Evolutionary conservation across 768 basidiomycete species (phyloP).

Genomic region (Lepiota brunneoincarnata): DNA sequence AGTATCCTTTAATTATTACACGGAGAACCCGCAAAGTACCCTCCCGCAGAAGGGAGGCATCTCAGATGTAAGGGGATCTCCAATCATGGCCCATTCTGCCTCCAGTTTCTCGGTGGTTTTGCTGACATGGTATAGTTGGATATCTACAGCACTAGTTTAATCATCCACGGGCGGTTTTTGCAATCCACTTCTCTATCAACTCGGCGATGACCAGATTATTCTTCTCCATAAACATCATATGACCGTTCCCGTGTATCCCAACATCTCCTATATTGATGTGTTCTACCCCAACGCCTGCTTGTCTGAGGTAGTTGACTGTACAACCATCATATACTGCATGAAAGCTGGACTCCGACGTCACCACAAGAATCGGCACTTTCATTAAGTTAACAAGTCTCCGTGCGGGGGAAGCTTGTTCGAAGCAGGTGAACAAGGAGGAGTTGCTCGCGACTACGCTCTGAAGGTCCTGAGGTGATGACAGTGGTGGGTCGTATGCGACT

Average conservation of each 20-base stretch:
- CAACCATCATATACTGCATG: conserved; percentile 48
- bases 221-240: conserved; percentile 57
- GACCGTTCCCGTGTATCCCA: conserved; percentile 51
- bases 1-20: no score
- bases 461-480: conserved; percentile 37
- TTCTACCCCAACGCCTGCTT: conserved; percentile 43
- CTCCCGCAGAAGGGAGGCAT: no score
- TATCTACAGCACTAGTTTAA: no score
- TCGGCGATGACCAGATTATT: conserved; percentile 43
- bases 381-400: conserved; percentile 39
- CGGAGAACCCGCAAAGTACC: no score
- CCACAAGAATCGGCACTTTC: conserved; percentile 41
- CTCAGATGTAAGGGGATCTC: no score
- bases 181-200: conserved; percentile 35
- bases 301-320: conserved; percentile 38
- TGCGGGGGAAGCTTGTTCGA: conserved; percentile 41
- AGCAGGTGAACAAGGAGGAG: conserved; percentile 33
- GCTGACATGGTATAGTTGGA: no score
- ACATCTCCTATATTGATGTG: conserved; percentile 37
- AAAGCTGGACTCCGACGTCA: conserved; percentile 50
- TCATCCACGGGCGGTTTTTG: no score
- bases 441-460: conserved; percentile 23
- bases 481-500: conserved; percentile 39
- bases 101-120: no score
- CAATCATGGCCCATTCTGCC: no score